Conservation (phyloP, 495 filamentous ascomycete genomes). For the Darksidea phi region DNA sequence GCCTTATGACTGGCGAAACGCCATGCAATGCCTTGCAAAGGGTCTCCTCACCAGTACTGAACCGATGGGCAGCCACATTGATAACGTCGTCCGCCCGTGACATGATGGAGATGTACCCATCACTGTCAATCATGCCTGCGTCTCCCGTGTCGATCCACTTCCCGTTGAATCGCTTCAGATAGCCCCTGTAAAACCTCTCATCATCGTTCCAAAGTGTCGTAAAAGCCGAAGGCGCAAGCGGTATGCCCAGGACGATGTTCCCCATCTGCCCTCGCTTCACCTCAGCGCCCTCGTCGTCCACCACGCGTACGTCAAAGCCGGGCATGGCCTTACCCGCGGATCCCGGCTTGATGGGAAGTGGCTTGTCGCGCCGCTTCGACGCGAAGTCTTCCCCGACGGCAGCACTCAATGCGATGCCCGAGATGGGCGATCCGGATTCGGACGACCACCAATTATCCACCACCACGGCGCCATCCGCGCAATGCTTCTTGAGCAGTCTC, state of each 20-base stretch:
- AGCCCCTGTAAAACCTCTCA: conserved; percentile 76
- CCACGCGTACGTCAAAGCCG: conserved; percentile 80
- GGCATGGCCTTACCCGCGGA: conserved; percentile 88
- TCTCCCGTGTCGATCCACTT: conserved; percentile 89
- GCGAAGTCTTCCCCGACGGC: conserved; percentile 49
- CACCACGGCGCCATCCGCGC: conserved; percentile 62
- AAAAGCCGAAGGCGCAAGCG: conserved; percentile 82
- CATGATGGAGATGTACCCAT: conserved; percentile 86
- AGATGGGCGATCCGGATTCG: conserved; percentile 86
- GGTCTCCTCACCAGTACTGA: conserved; percentile 70
- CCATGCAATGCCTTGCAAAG: background rate
- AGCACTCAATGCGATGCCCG: conserved; percentile 69
- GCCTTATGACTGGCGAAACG: background rate
- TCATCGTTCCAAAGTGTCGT: conserved; percentile 81
- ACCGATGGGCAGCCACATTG: conserved; percentile 90
- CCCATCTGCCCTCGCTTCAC: conserved; percentile 72
- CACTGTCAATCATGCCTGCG: conserved; percentile 76
- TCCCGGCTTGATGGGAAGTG: conserved; percentile 69
- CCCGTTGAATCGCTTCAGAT: conserved; percentile 75
- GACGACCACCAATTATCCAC: conserved; percentile 98
- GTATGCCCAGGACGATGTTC: conserved; percentile 82
- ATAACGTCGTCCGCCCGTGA: conserved; percentile 87
- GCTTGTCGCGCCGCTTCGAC: conserved; percentile 34
- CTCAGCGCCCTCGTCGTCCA: conserved; percentile 74
- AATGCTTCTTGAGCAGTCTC: conserved; percentile 63